Conservation (phyloP, 2,329 filamentous ascomycete species). For the Aspergillus eucalypticola region DNA sequence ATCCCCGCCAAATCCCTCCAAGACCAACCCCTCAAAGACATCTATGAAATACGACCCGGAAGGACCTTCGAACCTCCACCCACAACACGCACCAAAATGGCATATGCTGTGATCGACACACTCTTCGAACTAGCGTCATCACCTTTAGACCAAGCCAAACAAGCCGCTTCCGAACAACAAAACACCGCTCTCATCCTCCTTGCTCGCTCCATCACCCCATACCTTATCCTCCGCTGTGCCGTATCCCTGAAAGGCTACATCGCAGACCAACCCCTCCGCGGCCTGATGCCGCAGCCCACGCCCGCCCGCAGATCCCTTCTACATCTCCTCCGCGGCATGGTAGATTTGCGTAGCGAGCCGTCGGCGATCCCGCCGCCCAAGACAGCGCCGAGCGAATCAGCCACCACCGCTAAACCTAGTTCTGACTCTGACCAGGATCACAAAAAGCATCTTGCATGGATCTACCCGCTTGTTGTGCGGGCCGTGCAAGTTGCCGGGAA, state of each 20-base stretch:
- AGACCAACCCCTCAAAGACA: constrained; percentile 57
- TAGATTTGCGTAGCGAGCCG: constrained; percentile 67
- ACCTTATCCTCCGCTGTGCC: constrained; percentile 77
- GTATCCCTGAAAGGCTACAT: constrained; percentile 81
- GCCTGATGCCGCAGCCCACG: constrained; percentile 83
- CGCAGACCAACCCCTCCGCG: constrained; percentile 85
- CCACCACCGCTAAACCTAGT: constrained; percentile 51
- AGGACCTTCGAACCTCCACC: constrained; percentile 69
- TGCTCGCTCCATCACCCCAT: constrained; percentile 74
- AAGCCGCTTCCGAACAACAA: constrained; percentile 19
- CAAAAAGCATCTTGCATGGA: constrained; percentile 73
- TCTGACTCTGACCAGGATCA: constrained; percentile 32
- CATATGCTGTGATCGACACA: constrained; percentile 77
- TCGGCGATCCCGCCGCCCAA: constrained; percentile 62
- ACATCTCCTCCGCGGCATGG: constrained; percentile 67
- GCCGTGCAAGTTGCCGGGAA: constrained; percentile 42
- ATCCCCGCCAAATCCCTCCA: constrained; percentile 49
- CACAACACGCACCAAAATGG: constrained; percentile 68
- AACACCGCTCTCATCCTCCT: constrained; percentile 58
- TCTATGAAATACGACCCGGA: constrained; percentile 68
- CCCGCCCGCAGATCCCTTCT: constrained; percentile 77
- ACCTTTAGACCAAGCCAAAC: constrained; percentile 34
- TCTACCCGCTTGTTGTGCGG: constrained; percentile 70
- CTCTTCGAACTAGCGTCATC: constrained; percentile 68
- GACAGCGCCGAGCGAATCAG: constrained; percentile 34